phyloP scores from a whole-genome alignment of 2,329 filamentous ascomycete genomes.

The Nannizzia gypsea region DNA sequence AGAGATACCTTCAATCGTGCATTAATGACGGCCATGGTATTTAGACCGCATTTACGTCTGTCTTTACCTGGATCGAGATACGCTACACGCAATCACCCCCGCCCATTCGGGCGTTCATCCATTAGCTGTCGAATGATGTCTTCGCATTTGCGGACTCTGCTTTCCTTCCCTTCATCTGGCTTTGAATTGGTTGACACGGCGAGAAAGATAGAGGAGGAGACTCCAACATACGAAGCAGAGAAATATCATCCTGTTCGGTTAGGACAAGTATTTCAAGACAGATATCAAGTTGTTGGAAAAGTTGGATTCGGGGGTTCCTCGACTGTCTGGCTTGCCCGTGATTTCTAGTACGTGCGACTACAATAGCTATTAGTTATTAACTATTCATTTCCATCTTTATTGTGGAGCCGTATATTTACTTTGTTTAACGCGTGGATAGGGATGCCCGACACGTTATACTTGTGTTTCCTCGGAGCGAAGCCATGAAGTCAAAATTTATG shows the following conservation, averaged over 20 bases:
- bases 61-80: too few species aligned
- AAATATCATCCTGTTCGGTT: slow-evolving; percentile 4
- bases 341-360: background rate
- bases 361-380: background rate
- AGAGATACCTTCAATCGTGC: too few species aligned
- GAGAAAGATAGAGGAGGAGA: background rate
- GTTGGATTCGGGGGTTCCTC: slow-evolving; percentile 3
- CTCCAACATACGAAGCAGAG: background rate
- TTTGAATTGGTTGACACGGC: background rate
- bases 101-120: background rate
- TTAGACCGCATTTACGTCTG: too few species aligned
- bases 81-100: too few species aligned
- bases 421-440: background rate
- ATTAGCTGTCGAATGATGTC: background rate
- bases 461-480: background rate
- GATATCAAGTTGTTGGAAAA: slow-evolving; percentile 5
- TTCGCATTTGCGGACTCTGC: background rate
- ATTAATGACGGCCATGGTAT: too few species aligned
- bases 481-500: background rate
- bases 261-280: background rate
- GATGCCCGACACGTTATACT: background rate
- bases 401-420: background rate
- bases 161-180: background rate
- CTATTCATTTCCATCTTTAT: too few species aligned
- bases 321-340: slow-evolving; percentile 5